A percentile compares a stretch with the other conserved stretches of the same genome.
phyloP scores from a whole-genome alignment of 2,329 filamentous ascomycete species.

The Seiridium unicorne region DNA sequence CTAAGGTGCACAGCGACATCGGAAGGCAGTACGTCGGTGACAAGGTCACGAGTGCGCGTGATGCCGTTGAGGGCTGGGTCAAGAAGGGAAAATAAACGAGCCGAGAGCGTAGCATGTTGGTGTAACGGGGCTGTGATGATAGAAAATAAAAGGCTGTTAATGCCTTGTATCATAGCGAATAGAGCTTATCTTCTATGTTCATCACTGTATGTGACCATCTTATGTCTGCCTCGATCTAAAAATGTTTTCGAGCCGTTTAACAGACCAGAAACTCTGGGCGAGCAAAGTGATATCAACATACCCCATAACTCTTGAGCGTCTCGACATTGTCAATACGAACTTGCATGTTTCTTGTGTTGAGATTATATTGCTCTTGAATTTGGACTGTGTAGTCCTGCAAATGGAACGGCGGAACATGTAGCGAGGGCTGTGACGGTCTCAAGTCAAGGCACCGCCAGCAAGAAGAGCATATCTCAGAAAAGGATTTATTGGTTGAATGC shows the following conservation, averaged over 20 bases:
- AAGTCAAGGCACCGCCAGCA: no score
- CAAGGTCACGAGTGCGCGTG: slow-evolving; percentile 73
- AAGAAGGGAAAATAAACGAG: slow-evolving; percentile 74
- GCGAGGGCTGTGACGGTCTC: no score
- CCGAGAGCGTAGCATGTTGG: background rate
- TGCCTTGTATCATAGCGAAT: slow-evolving; percentile 12
- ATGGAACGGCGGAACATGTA: no score
- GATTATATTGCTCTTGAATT: no score
- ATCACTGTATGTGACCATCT: no score
- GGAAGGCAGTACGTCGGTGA: slow-evolving; percentile 73
- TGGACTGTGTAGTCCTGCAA: no score
- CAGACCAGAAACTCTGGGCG: background rate
- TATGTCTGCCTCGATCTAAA: background rate
- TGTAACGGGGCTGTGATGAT: background rate
- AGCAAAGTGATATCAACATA: background rate
- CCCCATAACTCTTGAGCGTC: no score
- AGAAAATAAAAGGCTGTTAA: background rate
- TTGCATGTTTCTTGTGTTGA: no score
- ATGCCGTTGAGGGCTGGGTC: slow-evolving; percentile 84
- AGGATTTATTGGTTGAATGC: no score
- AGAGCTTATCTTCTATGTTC: slow-evolving; percentile 5
- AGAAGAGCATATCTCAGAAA: no score
- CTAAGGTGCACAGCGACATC: slow-evolving; percentile 71
- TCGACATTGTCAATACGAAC: no score
- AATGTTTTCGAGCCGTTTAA: background rate